Conservation (phyloP, 768 basidiomycete genomes). For the Psilocybe subaeruginosa region DNA sequence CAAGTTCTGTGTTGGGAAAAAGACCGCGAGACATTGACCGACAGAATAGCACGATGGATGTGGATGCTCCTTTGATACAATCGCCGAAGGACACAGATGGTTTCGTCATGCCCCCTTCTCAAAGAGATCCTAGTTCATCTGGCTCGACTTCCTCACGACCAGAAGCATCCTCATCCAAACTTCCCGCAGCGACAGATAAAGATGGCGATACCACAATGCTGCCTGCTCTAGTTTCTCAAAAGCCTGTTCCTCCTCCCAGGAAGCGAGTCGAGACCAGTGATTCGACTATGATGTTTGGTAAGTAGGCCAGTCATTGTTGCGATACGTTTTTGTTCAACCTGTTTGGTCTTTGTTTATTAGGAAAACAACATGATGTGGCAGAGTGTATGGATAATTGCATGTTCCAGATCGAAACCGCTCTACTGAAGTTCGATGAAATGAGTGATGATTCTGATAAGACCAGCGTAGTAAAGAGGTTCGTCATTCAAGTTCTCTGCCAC, state of each 20-base stretch:
- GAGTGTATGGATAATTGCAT: conserved; percentile 99
- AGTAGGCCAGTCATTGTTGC: conserved; percentile 17
- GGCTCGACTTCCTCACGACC: conserved; percentile 25
- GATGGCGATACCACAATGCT: conserved; percentile 42
- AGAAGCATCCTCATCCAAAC: conserved; percentile 36
- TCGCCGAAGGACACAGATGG: conserved; percentile 40
- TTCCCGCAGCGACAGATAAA: conserved; percentile 14
- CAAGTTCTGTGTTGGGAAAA: conserved; percentile 70
- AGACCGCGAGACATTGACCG: conserved; percentile 54
- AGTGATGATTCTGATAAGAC: conserved; percentile 58
- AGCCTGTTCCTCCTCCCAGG: conserved; percentile 58
- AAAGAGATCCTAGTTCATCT: conserved; percentile 29
- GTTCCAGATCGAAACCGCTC: conserved; percentile 95
- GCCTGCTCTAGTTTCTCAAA: conserved; percentile 29
- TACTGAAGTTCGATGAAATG: conserved; percentile 70
- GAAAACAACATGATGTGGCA: conserved; percentile 96
- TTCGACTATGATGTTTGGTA: conserved; percentile 92
- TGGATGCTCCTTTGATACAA: conserved; percentile 48
- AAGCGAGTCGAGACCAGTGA: conserved; percentile 60
- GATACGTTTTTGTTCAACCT: not conserved
- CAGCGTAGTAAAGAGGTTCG: conserved; percentile 83
- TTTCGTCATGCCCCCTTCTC: conserved; percentile 34
- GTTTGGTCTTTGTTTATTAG: conserved; percentile 37
- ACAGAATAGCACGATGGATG: conserved; percentile 53
- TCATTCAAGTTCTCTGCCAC: not conserved